Evolutionary conservation across 2,329 filamentous ascomycete species (phyloP), one percentile per base, ranked within the genome.

Genomic region (Tolypocladium inflatum): DNA sequence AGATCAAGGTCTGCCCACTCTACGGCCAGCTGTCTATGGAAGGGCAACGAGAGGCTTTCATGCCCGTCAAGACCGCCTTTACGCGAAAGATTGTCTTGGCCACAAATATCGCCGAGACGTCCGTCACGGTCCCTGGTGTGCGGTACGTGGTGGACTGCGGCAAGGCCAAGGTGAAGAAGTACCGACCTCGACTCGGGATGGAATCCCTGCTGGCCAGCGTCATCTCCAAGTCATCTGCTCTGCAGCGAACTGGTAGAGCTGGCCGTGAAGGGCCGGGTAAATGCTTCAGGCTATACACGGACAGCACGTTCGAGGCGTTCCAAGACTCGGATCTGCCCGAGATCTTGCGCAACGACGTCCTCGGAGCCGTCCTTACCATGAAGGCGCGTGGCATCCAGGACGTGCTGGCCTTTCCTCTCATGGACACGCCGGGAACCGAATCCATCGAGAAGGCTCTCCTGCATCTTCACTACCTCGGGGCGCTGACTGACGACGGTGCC

Each of bases 71-170:
- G 57, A 82, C 85, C 2, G 79, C 80, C n/a, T 82, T 80, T 58
- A 95, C 90, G 0, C 83, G 94, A 50, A 97, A 97, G 68, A 81
- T 97, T 15, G 91, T 99, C 0, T 77, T 99, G 0, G 88, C 92
- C 0, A 99, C 94, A 17, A 99, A 99, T 67, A 97, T 99, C 66
- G 94, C 94, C n/a, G 94, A 99, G 71, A 97, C 94, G 0, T 97
- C 94, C 1, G 89, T 99, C 59, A 99, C 94, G 0, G 92, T 99
- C 0, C 89, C 93, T 0, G 94, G 94, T 2, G 91, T 99, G 8
- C 85, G 90, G 5, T 94, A 89, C 65, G 93, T 99, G 11, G 82
- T 99, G 23, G 94, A 99, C 68, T 89, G 89, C 57, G 94, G 94
- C 52, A 97, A 97, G 67, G 90, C 89, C 10, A 99, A 99, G 70